A percentile compares a stretch with the other conserved stretches of the same genome.
phyloP scores from a whole-genome alignment of 2,329 filamentous ascomycete species.

The Stagonosporopsis chrysanthemi region DNA sequence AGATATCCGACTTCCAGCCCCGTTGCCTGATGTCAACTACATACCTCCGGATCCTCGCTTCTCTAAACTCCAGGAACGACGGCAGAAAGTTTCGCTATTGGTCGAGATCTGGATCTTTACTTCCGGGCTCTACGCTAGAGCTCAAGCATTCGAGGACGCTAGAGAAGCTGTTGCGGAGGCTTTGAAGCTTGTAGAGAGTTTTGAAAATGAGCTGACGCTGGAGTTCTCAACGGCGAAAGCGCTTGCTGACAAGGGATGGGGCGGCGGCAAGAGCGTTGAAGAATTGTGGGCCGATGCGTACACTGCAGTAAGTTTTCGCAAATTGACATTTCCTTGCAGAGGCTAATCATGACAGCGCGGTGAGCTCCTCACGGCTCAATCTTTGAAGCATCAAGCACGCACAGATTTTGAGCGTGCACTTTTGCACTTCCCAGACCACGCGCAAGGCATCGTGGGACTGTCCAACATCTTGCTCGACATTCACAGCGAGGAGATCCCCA shows the following conservation, averaged over 20 bases:
- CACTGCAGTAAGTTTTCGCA: constrained; percentile 70
- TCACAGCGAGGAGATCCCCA: constrained; percentile 69
- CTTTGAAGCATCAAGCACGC: constrained; percentile 72
- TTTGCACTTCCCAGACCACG: constrained; percentile 79
- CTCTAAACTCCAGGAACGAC: constrained; percentile 59
- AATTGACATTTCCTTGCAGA: background rate
- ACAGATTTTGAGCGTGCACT: constrained; percentile 83
- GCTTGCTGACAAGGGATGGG: constrained; percentile 75
- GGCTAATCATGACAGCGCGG: constrained; percentile 64
- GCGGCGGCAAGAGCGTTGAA: constrained; percentile 79
- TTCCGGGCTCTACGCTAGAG: constrained; percentile 84
- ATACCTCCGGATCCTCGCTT: constrained; percentile 57
- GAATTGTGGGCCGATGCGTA: constrained; percentile 85
- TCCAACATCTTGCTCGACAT: constrained; percentile 87
- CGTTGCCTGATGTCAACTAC: constrained; percentile 44
- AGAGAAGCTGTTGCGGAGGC: constrained; percentile 83
- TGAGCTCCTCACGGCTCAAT: constrained; percentile 68
- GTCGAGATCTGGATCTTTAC: constrained; percentile 90
- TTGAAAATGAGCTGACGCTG: constrained; percentile 72
- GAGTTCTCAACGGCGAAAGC: constrained; percentile 69
- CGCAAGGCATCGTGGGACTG: constrained; percentile 79
- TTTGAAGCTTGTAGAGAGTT: constrained; percentile 72
- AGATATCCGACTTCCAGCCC: constrained; percentile 54
- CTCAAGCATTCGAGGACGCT: constrained; percentile 80
- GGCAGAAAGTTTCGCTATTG: constrained; percentile 66